Evolutionary conservation across 208 protist species (phyloP), one percentile per base, ranked within the genome.

Genomic region (Histomonas meleagridis): DNA sequence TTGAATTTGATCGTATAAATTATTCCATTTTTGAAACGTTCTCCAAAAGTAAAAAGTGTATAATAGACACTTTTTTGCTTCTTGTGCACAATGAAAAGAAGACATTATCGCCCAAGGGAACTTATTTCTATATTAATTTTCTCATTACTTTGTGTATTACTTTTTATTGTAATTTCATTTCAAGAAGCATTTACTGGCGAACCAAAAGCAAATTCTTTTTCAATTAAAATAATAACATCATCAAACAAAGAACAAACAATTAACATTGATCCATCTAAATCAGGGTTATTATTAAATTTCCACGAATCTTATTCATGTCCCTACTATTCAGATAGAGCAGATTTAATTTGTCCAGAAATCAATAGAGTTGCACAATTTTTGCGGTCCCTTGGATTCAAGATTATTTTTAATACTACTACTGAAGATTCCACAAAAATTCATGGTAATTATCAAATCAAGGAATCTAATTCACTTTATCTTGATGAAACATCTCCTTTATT

Each of bases 311-410:
- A 86, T 86, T 46, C 76, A 5, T 86, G 76, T 28, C 76, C 76
- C 7, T 86, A 86, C 38, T 86, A 86, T 86, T 43, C 76, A 86
- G 76, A 86, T 38, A 23, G 76, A 51, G 76, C 32, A 38, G 76
- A 86, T 86, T 55, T 86, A 86, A 86, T 86, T 21, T 40, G 46
- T 86, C 76, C 76, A 51, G 76, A 86, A 55, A 86, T 86, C 5
- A 86, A 86, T 38, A 51, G 76, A 35, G 16, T 86, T 35, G 40
- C 76, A 38, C 76, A 86, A 57, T 51, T 86, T 43, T 51, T 32
- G 18, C 23, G 40, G 38, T 51, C 76, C 32, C 55, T 57, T 55
- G 76, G 76, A 18, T 55, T 86, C 26, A 86, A 32, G 38, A 21
- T 86, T 38, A 86, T 86, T 51, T 86, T 86, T 46, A 18, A 57